Base-by-base conservation (phyloP, 371 early-diverging fungal species). In the Catenaria anguillulae region DNA sequence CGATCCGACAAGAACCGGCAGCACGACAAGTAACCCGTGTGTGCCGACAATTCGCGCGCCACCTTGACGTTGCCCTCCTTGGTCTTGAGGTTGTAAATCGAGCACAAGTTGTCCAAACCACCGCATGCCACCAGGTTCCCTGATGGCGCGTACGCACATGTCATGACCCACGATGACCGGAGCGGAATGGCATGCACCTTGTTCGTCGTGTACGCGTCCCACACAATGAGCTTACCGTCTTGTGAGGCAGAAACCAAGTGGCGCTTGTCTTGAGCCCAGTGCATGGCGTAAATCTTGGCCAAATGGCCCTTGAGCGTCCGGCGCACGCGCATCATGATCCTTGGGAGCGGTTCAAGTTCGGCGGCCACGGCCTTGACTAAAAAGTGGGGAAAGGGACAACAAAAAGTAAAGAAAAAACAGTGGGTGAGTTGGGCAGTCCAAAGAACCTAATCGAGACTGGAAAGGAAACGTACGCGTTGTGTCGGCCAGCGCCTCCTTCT, bases 161-260 rank as follows among this genome's bases (percentile, higher is more conserved):
- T 96, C 98, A 98, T 98, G 61, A 98, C 98, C 98, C 98, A 98
- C 12, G 95, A 92, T 0, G 97, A 96, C 33, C 92, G 85, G 60
- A 98, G 74, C 23, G 97, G 96, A 69, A 98, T 96, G 36, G 97
- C 97, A 69, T 91, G 89, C 45, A 93, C 82, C 75, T 98, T 98
- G 82, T 98, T 96, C 62, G 97, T 92, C 40, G 92, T 86, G 69
- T 87, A 93, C 17, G 96, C 92, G 69, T 98, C 96, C 97, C 98
- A 98, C 29, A 97, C 95, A 50, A 98, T 91, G 60, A 98, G 77
- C 73, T 97, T 98, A 64, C 98, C 97, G 71, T 98, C 98, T 75
- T 98, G 98, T 55, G 97, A 96, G 15, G 97, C 97, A 36, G 90
- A 88, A 24, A 98, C 97, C 17, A 98, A 72, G 67, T 94, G 95